Conservation (phyloP, 345 rosid genomes). For the Salix purpurea region DNA sequence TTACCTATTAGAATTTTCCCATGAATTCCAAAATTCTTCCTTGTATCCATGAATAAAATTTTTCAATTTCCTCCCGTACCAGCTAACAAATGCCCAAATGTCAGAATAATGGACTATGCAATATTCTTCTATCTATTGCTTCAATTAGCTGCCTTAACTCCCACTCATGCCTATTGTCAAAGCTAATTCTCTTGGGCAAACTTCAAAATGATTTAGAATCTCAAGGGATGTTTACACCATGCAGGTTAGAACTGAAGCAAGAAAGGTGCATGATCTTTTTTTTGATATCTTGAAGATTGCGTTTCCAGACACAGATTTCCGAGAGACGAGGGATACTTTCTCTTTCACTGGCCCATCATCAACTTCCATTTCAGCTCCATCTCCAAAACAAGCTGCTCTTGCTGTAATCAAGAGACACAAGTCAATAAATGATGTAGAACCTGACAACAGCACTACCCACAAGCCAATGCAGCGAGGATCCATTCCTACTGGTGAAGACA, state of each 20-base stretch:
- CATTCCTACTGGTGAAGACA: slow-evolving; percentile 43
- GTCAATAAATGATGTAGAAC: slow-evolving; percentile 50
- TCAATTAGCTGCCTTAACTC: background rate
- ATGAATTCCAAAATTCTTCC: background rate
- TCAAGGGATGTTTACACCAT: slow-evolving; percentile 11
- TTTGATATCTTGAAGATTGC: slow-evolving; percentile 89
- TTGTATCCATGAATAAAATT: background rate
- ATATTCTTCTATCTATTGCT: background rate
- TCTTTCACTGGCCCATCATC: slow-evolving; percentile 59
- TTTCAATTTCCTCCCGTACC: background rate
- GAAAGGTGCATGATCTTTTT: slow-evolving; percentile 94
- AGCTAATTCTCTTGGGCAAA: background rate
- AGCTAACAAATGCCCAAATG: background rate
- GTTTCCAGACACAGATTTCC: slow-evolving; percentile 85
- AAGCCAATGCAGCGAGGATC: slow-evolving; percentile 52
- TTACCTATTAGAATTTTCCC: background rate
- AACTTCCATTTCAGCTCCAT: slow-evolving; percentile 40
- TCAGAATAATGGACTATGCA: background rate
- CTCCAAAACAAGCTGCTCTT: slow-evolving; percentile 46
- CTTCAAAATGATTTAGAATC: slow-evolving; percentile 1
- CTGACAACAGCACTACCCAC: slow-evolving; percentile 48
- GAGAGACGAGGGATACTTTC: slow-evolving; percentile 69
- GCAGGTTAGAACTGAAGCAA: slow-evolving; percentile 94
- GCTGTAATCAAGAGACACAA: slow-evolving; percentile 67
- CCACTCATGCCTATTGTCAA: background rate